Evolutionary conservation across 2,329 filamentous ascomycete genomes (phyloP).

Genomic region (Fusarium sulawesiense): DNA sequence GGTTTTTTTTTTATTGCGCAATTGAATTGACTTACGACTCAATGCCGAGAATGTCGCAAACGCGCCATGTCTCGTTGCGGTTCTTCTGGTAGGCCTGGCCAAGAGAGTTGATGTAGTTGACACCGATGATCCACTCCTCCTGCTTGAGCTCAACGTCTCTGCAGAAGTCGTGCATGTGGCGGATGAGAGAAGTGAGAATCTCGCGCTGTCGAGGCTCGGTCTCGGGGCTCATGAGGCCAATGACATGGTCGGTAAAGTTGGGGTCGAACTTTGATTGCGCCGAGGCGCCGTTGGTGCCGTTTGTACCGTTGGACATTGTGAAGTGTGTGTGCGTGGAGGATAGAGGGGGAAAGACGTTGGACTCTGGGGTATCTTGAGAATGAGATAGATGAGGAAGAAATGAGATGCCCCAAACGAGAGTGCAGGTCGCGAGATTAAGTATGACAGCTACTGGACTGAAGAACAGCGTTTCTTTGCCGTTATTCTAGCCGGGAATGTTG

Average conservation of each 20-base stretch:
- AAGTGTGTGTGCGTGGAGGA: neutral
- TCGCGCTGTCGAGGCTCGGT: slow-evolving; percentile 72
- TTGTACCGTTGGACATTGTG: slow-evolving; percentile 40
- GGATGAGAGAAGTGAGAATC: slow-evolving; percentile 72
- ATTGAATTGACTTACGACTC: slow-evolving; percentile 67
- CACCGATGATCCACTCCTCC: slow-evolving; percentile 81
- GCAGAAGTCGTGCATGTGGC: slow-evolving; percentile 81
- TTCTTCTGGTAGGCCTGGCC: slow-evolving; percentile 75
- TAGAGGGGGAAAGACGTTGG: neutral
- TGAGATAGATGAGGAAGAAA: neutral
- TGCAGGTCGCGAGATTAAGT: slow-evolving; percentile 20
- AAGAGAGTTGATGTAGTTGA: slow-evolving; percentile 79
- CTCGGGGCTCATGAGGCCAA: slow-evolving; percentile 78
- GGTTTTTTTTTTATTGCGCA: neutral
- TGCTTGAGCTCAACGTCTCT: slow-evolving; percentile 81
- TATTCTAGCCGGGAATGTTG: slow-evolving; percentile 29
- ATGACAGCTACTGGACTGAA: neutral
- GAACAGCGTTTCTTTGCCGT: slow-evolving; percentile 29
- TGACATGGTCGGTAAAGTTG: slow-evolving; percentile 78
- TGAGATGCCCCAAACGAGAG: neutral
- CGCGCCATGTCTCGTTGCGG: slow-evolving; percentile 78
- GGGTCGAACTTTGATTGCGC: slow-evolving; percentile 70
- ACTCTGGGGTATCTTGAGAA: slow-evolving; percentile 10
- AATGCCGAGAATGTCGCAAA: slow-evolving; percentile 79
- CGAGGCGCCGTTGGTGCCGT: slow-evolving; percentile 28